These are phyloP conservation scores for Prunus mira DNA, from an alignment of 306 rosid genomes.

Conservation along the genomic window DNA sequence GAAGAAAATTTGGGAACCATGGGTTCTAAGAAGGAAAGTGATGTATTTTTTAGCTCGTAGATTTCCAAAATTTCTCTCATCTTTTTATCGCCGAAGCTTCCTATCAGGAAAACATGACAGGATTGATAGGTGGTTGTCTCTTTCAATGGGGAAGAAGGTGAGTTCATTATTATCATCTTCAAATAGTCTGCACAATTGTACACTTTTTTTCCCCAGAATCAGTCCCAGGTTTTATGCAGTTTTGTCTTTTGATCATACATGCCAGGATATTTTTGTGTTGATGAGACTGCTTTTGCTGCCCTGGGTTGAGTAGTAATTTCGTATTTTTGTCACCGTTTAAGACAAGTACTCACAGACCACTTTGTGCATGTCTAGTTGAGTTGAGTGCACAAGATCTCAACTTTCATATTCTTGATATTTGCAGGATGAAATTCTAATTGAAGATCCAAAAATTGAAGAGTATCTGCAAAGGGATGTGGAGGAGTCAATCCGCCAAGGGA, in stretches of 20 bases:
- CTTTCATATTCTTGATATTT: slow-evolving; percentile 10
- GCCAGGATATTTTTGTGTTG: background rate
- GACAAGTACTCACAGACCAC: background rate
- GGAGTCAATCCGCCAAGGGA: slow-evolving; percentile 86
- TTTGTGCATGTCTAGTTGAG: background rate
- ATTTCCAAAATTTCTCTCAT: slow-evolving; percentile 67
- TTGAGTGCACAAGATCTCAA: background rate
- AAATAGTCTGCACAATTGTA: slow-evolving; percentile 4
- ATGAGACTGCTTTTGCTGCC: background rate
- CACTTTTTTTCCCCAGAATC: background rate
- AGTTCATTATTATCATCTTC: slow-evolving; percentile 18
- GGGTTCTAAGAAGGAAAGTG: slow-evolving; percentile 66
- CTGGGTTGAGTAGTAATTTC: background rate
- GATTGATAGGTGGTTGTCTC: slow-evolving; percentile 59
- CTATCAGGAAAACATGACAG: slow-evolving; percentile 73
- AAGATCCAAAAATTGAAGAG: slow-evolving; percentile 59
- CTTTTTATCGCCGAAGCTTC: slow-evolving; percentile 63
- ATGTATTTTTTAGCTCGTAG: slow-evolving; percentile 67
- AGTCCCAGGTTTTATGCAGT: background rate
- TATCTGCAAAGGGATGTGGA: slow-evolving; percentile 78
- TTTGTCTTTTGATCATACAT: background rate
- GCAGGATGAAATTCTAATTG: slow-evolving; percentile 76
- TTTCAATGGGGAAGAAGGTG: slow-evolving; percentile 76
- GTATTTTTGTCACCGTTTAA: background rate
- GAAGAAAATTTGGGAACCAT: slow-evolving; percentile 77